Evolutionary conservation across 2,329 filamentous ascomycete species (phyloP).

Genomic region (Neofusicoccum parvum): DNA sequence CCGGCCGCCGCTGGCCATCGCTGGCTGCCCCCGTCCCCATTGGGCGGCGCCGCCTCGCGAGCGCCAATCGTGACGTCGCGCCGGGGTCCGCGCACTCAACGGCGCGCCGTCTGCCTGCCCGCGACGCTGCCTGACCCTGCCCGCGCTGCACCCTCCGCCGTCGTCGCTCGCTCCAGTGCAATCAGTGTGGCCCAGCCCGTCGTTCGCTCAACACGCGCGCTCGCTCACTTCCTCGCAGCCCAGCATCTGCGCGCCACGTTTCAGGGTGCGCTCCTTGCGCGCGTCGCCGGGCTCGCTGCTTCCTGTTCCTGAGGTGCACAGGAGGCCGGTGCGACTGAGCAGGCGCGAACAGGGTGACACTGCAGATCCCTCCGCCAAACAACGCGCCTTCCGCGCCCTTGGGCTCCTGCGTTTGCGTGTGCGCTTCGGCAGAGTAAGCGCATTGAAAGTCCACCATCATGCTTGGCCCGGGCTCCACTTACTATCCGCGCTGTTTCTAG

Average conservation of each 20-base stretch:
- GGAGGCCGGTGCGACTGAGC: constrained; percentile 6
- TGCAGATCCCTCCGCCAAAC: constrained; percentile 14
- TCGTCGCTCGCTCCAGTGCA: neutral
- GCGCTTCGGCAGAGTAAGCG: constrained; percentile 8
- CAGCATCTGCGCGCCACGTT: constrained; percentile 15
- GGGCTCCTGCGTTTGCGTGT: constrained; percentile 8
- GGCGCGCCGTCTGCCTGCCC: neutral
- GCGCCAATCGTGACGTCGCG: constrained; percentile 6
- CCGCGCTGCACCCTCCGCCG: neutral
- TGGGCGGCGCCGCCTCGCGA: neutral
- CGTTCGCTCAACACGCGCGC: neutral
- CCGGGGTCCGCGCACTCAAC: neutral
- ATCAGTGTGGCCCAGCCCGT: neutral
- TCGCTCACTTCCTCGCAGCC: neutral
- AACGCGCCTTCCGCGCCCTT: constrained; percentile 17
- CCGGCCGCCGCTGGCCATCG: neutral
- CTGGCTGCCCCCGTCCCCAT: neutral
- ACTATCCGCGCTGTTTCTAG: neutral
- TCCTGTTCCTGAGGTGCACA: constrained; percentile 17
- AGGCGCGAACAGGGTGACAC: constrained; percentile 8
- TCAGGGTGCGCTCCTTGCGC: constrained; percentile 14
- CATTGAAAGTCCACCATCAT: constrained; percentile 1
- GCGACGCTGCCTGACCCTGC: neutral
- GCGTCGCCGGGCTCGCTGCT: neutral
- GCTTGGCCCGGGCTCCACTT: constrained; percentile 6